Evolutionary conservation across 75 land plant species (phyloP).

Genomic region (Selaginella tamariscina): DNA sequence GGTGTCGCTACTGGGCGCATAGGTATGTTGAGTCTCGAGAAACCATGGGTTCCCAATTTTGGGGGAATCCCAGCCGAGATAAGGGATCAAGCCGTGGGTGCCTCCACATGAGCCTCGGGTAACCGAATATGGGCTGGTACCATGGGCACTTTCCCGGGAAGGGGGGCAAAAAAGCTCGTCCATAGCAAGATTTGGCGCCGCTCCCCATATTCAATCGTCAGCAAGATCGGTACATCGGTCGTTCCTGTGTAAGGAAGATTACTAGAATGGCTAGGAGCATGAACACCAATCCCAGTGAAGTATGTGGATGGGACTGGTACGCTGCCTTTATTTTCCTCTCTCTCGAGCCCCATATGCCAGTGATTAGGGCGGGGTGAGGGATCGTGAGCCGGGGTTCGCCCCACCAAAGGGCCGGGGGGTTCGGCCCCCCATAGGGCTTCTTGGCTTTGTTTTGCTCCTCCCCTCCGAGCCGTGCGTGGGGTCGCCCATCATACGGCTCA

Average conservation of each 20-base stretch:
- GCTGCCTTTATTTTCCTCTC: too few species aligned
- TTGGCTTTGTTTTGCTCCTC: too few species aligned
- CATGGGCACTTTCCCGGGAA: constrained; percentile 21
- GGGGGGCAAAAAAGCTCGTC: constrained; percentile 11
- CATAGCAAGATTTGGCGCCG: too few species aligned
- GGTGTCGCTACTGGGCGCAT: constrained; percentile 19
- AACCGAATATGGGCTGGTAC: constrained; percentile 22
- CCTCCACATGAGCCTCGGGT: constrained; percentile 25
- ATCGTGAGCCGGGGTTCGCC: too few species aligned
- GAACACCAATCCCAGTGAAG: neutral
- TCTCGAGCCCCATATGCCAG: too few species aligned
- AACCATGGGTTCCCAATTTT: constrained; percentile 28
- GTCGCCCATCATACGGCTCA: too few species aligned
- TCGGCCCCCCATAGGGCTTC: too few species aligned
- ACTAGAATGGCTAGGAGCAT: constrained; percentile 8
- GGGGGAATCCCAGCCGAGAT: constrained; percentile 20
- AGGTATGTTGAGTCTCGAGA: too few species aligned
- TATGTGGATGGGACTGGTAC: neutral
- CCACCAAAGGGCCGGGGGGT: too few species aligned
- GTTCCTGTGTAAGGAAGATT: constrained; percentile 6
- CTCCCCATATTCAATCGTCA: constrained; percentile 10
- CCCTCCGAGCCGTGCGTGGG: too few species aligned
- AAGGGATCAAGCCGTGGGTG: constrained; percentile 25
- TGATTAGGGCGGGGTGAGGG: too few species aligned
- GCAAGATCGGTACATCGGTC: neutral